Conservation (phyloP, 192 early-diverging fungal species). For the Backusella parvicylindrica region DNA sequence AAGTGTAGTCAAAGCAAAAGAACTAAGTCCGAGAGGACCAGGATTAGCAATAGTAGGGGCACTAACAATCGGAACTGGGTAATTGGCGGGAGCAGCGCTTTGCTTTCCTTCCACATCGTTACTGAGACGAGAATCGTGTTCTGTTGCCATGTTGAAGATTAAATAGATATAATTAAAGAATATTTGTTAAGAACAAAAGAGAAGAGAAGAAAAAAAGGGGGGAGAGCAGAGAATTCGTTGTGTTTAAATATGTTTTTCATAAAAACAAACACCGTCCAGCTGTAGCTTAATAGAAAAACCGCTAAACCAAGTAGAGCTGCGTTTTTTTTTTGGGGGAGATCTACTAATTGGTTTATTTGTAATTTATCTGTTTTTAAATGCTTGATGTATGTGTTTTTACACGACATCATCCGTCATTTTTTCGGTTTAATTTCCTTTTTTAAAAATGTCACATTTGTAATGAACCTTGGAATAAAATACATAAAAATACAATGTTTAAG, state of each 20-base stretch:
- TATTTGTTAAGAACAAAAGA: background rate
- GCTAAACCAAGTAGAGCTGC: background rate
- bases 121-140: background rate
- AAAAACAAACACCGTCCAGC: background rate
- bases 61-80: slow-evolving; percentile 6
- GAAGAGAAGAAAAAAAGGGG: background rate
- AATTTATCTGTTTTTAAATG: background rate
- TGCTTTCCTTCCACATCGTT: background rate
- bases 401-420: background rate
- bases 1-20: slow-evolving; percentile 66
- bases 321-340: background rate
- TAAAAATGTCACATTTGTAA: no score
- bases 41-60: slow-evolving; percentile 57
- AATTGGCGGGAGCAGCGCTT: background rate
- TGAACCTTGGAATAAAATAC: no score
- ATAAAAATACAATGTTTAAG: background rate
- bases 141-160: background rate
- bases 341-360: background rate
- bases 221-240: background rate
- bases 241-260: background rate
- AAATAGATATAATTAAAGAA: background rate
- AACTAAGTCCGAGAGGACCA: slow-evolving; percentile 56
- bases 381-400: background rate
- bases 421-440: background rate
- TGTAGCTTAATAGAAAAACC: background rate